phyloP scores from a whole-genome alignment of 805 yeast genomes.

The Spathaspora passalidarum region DNA sequence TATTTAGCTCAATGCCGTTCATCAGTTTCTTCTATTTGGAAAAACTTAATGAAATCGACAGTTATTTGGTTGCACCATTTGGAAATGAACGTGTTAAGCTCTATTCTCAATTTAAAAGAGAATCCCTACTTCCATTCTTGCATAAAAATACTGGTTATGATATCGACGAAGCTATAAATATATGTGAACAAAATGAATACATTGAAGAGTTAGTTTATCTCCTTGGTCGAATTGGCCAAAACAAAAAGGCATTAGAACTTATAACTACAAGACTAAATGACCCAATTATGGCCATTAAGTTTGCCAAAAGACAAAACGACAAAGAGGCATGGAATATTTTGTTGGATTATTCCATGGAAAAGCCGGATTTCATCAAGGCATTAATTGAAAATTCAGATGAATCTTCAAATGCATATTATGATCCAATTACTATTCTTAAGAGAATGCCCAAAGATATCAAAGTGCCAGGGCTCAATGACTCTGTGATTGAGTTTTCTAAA shows the following conservation, averaged over 20 bases:
- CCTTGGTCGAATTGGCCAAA: slow-evolving; percentile 79
- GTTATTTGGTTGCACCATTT: slow-evolving; percentile 48
- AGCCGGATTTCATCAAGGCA: slow-evolving; percentile 75
- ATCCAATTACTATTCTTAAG: slow-evolving; percentile 66
- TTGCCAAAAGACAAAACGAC: slow-evolving; percentile 68
- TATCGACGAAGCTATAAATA: slow-evolving; percentile 63
- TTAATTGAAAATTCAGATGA: slow-evolving; percentile 68
- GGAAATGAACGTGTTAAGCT: slow-evolving; percentile 68
- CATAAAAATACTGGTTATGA: slow-evolving; percentile 54
- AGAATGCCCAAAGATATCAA: slow-evolving; percentile 60
- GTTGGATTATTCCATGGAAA: slow-evolving; percentile 63
- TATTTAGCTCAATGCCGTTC: slow-evolving; percentile 46
- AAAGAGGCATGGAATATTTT: slow-evolving; percentile 78
- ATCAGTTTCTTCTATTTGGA: slow-evolving; percentile 67
- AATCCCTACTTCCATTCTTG: slow-evolving; percentile 57
- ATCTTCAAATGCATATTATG: slow-evolving; percentile 39
- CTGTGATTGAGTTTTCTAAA: slow-evolving; percentile 57
- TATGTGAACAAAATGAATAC: slow-evolving; percentile 54
- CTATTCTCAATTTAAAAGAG: slow-evolving; percentile 59
- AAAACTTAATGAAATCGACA: slow-evolving; percentile 53
- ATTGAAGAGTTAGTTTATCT: slow-evolving; percentile 77
- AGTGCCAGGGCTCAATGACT: slow-evolving; percentile 62
- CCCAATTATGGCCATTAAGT: slow-evolving; percentile 76
- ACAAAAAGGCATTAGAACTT: slow-evolving; percentile 67
- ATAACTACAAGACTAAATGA: slow-evolving; percentile 77